Evolutionary conservation across 169 alveolate genomes (phyloP), one percentile per base, ranked within the genome.

Genomic region (Toxoplasma gondii): DNA sequence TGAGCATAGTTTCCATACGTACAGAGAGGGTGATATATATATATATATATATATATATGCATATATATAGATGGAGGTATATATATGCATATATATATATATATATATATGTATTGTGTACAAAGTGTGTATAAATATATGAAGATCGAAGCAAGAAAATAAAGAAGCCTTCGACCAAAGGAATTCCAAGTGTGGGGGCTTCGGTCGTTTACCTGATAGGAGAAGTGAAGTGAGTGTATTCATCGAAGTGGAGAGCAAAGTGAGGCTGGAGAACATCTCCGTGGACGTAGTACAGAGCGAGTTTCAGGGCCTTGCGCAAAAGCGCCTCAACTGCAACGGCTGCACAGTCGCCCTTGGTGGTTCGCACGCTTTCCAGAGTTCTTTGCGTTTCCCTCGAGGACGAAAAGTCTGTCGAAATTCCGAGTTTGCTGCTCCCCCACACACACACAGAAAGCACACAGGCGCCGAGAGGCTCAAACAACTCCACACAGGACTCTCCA

Each of bases 191-290:
- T 49, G 22, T 49, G 58, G 58, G 4, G 58, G 12, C 4, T 49
- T 49, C 12, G 12, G 58, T 4, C 12, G 58, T 49, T 49, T 49
- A 82, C 90, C 90, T 93, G 53, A 98, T 98, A 2, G 99, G 99
- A 27, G 98, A 97, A 43, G 98, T 98, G 93, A 98, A 98, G 92
- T 97, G 99, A 17, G 99, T 97, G 96, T 98, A 98, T 44, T 97
- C 90, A 39, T 94, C 95, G 93, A 97, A 96, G 92, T 98, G 96
- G 64, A 98, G 94, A n/a, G 98, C 98, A 92, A 94, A 98, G 92
- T 98, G 99, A 64, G 92, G 58, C 22, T 87, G 39, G 43, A 17
- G n/a, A 9, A 27, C 7, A 53, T 87, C 80, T 41, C 44, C 49
- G 38, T 16, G n/a, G 31, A 82, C 90, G 67, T 82, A 82, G 67